Evolutionary conservation across 1,284 basidiomycete species (phyloP).

Genomic region (Moesziomyces sp.): DNA sequence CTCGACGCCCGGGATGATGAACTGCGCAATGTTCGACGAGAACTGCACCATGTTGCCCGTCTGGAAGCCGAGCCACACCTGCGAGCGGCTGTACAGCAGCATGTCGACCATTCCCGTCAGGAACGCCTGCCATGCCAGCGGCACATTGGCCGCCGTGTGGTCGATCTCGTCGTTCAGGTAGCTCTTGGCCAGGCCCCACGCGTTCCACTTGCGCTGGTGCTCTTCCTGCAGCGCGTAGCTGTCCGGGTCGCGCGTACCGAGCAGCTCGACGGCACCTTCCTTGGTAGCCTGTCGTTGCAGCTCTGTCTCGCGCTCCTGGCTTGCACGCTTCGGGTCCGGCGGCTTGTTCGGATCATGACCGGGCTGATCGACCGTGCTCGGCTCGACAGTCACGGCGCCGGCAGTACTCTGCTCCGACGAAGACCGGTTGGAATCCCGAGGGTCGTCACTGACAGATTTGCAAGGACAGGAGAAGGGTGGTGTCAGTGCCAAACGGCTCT

Average conservation of each 20-base stretch:
- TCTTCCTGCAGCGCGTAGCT: conserved; percentile 25
- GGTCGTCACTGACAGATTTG: conserved; percentile 17
- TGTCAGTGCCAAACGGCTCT: neutral
- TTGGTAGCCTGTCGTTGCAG: conserved; percentile 36
- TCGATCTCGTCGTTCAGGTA: conserved; percentile 52
- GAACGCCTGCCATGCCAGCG: conserved; percentile 57
- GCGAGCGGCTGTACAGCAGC: conserved; percentile 50
- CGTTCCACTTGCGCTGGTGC: conserved; percentile 15
- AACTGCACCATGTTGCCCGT: conserved; percentile 63
- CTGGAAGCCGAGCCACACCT: conserved; percentile 60
- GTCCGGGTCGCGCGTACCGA: conserved; percentile 30
- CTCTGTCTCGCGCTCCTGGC: conserved; percentile 26
- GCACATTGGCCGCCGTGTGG: conserved; percentile 47
- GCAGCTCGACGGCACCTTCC: conserved; percentile 36
- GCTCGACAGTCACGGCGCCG: neutral
- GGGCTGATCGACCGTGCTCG: neutral
- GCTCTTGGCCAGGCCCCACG: conserved; percentile 33
- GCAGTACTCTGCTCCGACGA: conserved; percentile 10
- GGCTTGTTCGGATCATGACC: conserved; percentile 30
- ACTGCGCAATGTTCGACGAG: conserved; percentile 59
- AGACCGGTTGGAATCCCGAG: neutral
- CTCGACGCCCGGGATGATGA: conserved; percentile 50
- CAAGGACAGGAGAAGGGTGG: neutral
- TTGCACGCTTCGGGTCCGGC: conserved; percentile 11
- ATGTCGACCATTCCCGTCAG: conserved; percentile 58